Evolutionary conservation across 1,139 yeast genomes (phyloP), one percentile per base, ranked within the genome.

Genomic region (Suhomyces ambrosiae): DNA sequence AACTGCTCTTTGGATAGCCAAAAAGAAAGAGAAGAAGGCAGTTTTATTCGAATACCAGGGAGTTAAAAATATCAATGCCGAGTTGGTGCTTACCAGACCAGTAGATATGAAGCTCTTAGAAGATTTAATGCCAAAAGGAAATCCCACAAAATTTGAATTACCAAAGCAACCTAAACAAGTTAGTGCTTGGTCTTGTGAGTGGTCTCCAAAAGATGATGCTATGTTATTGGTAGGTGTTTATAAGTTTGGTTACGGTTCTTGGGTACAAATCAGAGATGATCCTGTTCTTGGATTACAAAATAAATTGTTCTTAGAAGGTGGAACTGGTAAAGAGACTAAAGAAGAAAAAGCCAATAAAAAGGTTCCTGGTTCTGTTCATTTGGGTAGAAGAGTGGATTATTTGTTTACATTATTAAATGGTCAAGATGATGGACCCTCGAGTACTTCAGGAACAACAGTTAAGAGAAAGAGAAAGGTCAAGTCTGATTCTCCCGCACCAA

Each of bases 191-290:
- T 76, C 80, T 40, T 87, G 96, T 54, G 81, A 79, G 25, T 94
- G 99, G 99, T 70, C 73, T 3, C 71, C 74, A 10, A 76, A 71
- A 27, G 96, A 94, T 56, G 99, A 94, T 60, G 85, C 89, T 30
- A 85, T 82, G 80, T 70, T 94, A 37, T 62, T 94, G 46, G 79
- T 86, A 28, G 99, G 99, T 47, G 86, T 92, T 22, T 77, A 79
- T 56, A 89, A 88, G 60, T 88, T 90, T 61, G 99, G 99, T 0
- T 92, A 88, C 56, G 98, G 98, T 14, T 84, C 96, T 0, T 94
- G 98, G 98, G 62, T 77, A 6, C 90, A 86, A 57, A 90, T 94
- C 32, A 72, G 98, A 56, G 98, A 92, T 63, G 98, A 94, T 63
- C 97, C 98, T 1, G 76, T 87, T 40, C 72, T 94, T 43, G 94